Evolutionary conservation across 352 stramenopile genomes (phyloP), one percentile per base, ranked within the genome.

Genomic region (Pythium biforme): DNA sequence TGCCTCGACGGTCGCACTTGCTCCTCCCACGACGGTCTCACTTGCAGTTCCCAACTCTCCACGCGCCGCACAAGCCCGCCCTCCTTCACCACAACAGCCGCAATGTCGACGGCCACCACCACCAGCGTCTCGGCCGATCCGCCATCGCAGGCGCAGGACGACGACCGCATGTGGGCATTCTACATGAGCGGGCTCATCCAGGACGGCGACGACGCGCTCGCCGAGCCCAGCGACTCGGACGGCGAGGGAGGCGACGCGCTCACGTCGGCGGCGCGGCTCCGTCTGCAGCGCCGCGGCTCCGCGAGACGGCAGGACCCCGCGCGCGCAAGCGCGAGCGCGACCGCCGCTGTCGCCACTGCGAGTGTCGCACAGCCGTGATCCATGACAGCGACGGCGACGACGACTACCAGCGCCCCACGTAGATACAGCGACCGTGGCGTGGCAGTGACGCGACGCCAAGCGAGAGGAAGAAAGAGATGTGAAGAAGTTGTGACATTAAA

Each of bases 111-210:
- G 11, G 43, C 43, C 20, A 27, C 55, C 26, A 31, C 2, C 29
- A 46, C 41, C 55, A 46, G 26, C 54, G 54, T 14, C 37, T 23
- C 25, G n/a, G 3, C 9, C 27, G 31, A 55, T 3, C 10, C n/a
- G 17, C 2, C 12, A 17, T 17, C 12, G 19, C 51, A 55, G 34
- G 8, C 34, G 14, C 45, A 50, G 20, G 41, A 54, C 22, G 62
- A 69, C 27, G 62, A 65, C 15, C 61, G 61, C 47, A 68, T 86
- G 41, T 82, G 73, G 69, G 78, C 83, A 47, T 90, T 90, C 37
- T 90, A 88, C 69, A 66, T 72, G 49, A 78, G 76, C 64, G 80
- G 72, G 3, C 75, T 89, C 43, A 64, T 85, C 57, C 66, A 83
- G 47, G 72, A 85, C 50, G 71, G 72, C 6, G 74, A 74, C 10